Base-by-base conservation (phyloP, 257 asterid species). In the Nicotiana knightiana region DNA sequence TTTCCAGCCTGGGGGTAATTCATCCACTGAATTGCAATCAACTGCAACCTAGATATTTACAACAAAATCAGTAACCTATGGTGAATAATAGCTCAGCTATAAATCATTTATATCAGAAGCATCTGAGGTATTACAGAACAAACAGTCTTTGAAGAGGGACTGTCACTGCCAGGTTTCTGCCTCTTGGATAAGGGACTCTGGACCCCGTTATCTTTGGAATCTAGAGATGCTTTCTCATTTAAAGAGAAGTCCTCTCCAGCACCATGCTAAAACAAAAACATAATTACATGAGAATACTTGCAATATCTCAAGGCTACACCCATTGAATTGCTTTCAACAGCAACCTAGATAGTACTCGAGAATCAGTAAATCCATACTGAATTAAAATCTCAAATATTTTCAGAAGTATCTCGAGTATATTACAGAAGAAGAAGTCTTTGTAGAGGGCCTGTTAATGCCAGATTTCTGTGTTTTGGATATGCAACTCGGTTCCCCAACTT, bases 11-110 rank as follows among this genome's bases (percentile, higher is more conserved):
- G 66, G 55, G 32, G 86, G 82, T 32, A 84, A 55, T 80, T 81
- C 84, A 13, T 68, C 81, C 12, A 4, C 81, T 28, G 81, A 53
- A 61, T 37, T 24, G 13, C 62, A 48, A 59, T 84, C 87, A 77
- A 53, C 24, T 51, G 84, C 76, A 81, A 85, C 89, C 91, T 86
- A 82, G 67, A 89, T n/a, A 75, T 82, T 43, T 71, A 71, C 54
- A 80, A 57, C 13, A 83, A 62, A 9, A n/a, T 87, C 80, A 86
- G 88, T 75, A 54, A 62, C 66, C 55, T 58, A 67, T 64, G 35
- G 63, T 51, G 43, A 51, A 75, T 43, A 51, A 75, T 43, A 46
- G 15, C 18, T 32, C 65, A 82, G 63, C 51, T 35, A 61, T 85
- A 70, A 35, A 77, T 67, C 76, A 68, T 17, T 73, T 78, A 5